phyloP scores from a whole-genome alignment of 192 early-diverging fungal genomes.

The Mortierella claussenii region DNA sequence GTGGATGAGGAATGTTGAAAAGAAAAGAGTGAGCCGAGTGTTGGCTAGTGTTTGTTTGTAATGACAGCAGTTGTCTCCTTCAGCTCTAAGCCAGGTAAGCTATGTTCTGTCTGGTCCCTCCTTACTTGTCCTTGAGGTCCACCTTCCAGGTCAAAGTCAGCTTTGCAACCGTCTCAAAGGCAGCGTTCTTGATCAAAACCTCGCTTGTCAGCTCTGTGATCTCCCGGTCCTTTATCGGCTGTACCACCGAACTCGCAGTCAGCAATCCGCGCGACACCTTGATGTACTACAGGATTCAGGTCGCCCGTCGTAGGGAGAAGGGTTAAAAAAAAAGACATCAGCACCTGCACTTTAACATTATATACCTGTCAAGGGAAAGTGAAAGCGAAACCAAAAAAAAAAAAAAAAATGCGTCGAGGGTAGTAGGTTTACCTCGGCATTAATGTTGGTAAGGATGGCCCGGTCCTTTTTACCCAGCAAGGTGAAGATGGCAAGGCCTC shows the following conservation, averaged over 20 bases:
- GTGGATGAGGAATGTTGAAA: too few species aligned
- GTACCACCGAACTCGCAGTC: constrained; percentile 41
- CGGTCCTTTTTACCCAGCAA: constrained; percentile 59
- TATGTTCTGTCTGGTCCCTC: too few species aligned
- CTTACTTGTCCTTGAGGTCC: constrained; percentile 50
- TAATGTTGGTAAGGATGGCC: constrained; percentile 61
- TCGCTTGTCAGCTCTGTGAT: constrained; percentile 49
- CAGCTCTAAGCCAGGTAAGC: too few species aligned
- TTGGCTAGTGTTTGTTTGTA: too few species aligned
- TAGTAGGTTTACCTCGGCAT: constrained; percentile 65
- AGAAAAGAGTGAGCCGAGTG: too few species aligned
- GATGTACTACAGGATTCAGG: constrained; percentile 27
- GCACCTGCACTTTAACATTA: background rate
- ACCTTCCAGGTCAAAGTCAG: constrained; percentile 58
- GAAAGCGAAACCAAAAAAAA: too few species aligned
- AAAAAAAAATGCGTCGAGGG: too few species aligned
- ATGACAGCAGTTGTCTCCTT: too few species aligned
- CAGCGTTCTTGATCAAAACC: constrained; percentile 62
- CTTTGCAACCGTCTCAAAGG: constrained; percentile 60
- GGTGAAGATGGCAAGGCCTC: constrained; percentile 61
- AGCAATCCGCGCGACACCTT: constrained; percentile 46
- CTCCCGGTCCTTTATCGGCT: constrained; percentile 41
- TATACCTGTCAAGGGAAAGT: too few species aligned
- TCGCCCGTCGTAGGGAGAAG: background rate
- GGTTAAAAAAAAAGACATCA: background rate